Base-by-base conservation (phyloP, 371 early-diverging fungal genomes). In the Mortierella sp. region DNA sequence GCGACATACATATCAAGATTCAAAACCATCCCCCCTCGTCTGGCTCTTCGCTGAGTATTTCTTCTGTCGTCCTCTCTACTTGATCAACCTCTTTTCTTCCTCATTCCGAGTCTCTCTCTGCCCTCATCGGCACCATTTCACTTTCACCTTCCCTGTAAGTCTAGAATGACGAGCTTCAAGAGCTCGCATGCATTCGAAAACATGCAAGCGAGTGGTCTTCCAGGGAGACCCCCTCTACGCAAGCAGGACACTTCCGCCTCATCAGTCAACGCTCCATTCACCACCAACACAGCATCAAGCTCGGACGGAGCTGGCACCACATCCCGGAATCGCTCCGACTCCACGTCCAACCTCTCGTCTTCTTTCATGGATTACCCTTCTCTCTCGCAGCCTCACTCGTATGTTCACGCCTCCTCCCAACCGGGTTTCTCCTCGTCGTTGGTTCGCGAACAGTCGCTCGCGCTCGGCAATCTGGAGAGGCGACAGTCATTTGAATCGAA, bases 391-490 rank as follows among this genome's bases (percentile, higher is more conserved):
- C 60, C 68, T 17, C 69, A 63, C 44, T 63, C 63, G 31, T 41
- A 59, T 34, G 54, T 58, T 14, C 47, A 58, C 12, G 32, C 48
- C 23, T 44, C 63, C 32, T 42, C 67, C 26, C 41, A 49, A 19
- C n/a, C 61, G 2, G 46, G 52, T 46, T 57, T 75, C 48, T 75
- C 75, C 12, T 58, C 69, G 2, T 75, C 75, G 11, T 30, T 72
- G 15, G 72, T 88, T 44, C 82, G 88, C 44, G 86, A 87, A 14
- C 85, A 88, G 44, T 84, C 88, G 0, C 64, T 88, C 17, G 87
- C 86, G 6, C 62, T 87, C 34, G 86, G 79, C 3, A 58, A 79
- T 42, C 52, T 79, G 28, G 81, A 79, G 32, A 47, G 54, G 26
- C 50, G 52, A 17, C 72, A 65, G 32, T 71, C 72, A 4, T 54